Evolutionary conservation across 257 asterid genomes (phyloP).

Genomic region (Echites panduratus): DNA sequence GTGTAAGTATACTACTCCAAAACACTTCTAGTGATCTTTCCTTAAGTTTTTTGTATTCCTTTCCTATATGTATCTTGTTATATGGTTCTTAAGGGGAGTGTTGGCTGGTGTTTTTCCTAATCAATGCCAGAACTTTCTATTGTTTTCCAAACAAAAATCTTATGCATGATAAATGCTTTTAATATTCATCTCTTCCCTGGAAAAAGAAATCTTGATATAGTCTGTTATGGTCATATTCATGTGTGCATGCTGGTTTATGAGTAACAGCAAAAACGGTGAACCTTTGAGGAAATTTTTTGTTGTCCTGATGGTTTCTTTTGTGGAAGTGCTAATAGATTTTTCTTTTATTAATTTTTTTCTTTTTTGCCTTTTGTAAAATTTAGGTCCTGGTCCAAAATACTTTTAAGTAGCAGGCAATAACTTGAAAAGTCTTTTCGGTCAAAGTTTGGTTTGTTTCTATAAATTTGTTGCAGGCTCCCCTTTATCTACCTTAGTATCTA

Average conservation of each 20-base stretch:
- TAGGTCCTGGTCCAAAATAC: background rate
- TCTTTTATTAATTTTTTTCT: background rate
- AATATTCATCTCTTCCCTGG: background rate
- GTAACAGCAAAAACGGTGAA: background rate
- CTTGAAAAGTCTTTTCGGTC: background rate
- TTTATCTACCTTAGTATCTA: background rate
- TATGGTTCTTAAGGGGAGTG: background rate
- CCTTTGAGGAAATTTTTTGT: background rate
- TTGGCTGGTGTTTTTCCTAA: background rate
- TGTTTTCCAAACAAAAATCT: background rate
- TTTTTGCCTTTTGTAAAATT: background rate
- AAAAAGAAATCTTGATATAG: background rate
- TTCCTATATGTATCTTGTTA: background rate
- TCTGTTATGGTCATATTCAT: background rate
- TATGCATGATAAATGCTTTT: background rate
- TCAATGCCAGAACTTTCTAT: background rate
- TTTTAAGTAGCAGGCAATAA: background rate
- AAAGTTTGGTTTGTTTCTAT: background rate
- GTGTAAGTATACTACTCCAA: slow-evolving; percentile 46
- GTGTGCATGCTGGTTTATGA: background rate
- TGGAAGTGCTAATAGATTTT: background rate
- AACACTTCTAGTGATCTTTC: background rate
- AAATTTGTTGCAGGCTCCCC: background rate
- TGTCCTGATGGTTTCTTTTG: background rate
- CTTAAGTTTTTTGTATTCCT: slow-evolving; percentile 15